A percentile compares a stretch with the other conserved stretches of the same genome.
phyloP scores from a whole-genome alignment of 2,329 filamentous ascomycete species.

The Scortechinia acanthostroma region DNA sequence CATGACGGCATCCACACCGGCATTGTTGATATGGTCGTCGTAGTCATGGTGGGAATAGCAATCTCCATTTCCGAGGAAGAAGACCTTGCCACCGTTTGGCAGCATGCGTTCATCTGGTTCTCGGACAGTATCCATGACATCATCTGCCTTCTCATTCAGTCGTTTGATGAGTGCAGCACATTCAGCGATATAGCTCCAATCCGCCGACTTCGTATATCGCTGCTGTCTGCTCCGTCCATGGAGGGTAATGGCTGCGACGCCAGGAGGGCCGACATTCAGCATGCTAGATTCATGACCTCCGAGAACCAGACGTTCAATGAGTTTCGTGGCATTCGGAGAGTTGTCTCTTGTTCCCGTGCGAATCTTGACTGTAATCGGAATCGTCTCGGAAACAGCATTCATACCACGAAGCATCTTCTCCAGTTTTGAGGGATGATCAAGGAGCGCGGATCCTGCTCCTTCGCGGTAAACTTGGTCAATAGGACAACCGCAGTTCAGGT shows the following conservation, averaged over 20 bases:
- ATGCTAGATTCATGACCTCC: constrained; percentile 69
- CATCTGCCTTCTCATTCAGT: constrained; percentile 64
- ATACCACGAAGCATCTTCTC: constrained; percentile 94
- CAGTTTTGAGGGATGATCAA: constrained; percentile 81
- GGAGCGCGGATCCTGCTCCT: constrained; percentile 81
- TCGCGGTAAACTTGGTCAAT: constrained; percentile 88
- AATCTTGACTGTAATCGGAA: constrained; percentile 91
- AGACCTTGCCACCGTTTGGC: constrained; percentile 61
- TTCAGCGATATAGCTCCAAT: constrained; percentile 91
- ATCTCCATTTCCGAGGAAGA: constrained; percentile 93
- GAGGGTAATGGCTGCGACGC: constrained; percentile 89
- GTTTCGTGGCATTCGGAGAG: constrained; percentile 71
- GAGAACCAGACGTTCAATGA: constrained; percentile 76
- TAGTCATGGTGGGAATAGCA: constrained; percentile 92
- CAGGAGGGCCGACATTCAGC: constrained; percentile 61
- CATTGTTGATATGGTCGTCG: constrained; percentile 66
- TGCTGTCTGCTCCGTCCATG: constrained; percentile 92
- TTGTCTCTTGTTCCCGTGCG: constrained; percentile 81
- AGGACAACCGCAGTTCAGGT: constrained; percentile 94
- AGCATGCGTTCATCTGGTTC: constrained; percentile 73
- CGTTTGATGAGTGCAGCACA: constrained; percentile 77
- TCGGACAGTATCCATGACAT: constrained; percentile 65
- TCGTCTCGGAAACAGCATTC: constrained; percentile 84
- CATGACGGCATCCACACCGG: constrained; percentile 89
- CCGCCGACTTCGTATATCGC: constrained; percentile 83